Conservation (phyloP, 176 grass and related monocot species). For the Elaeis guineensis region DNA sequence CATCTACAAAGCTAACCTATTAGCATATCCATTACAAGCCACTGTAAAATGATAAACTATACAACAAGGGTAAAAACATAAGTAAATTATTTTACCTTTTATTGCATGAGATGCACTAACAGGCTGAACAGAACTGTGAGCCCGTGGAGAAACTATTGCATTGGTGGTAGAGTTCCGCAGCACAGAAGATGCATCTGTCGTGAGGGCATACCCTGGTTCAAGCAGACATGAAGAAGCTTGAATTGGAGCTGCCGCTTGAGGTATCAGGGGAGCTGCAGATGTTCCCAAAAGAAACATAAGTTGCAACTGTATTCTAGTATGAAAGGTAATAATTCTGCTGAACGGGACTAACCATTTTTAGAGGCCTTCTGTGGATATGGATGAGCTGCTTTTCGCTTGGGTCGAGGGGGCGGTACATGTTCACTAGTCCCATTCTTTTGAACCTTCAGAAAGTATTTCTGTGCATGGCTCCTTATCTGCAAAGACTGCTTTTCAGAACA, state of each 20-base stretch:
- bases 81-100: conserved; percentile 22
- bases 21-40: background rate
- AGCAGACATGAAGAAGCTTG: conserved; percentile 32
- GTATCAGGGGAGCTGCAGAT: conserved; percentile 8
- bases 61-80: conserved; percentile 1
- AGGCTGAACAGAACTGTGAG: conserved; percentile 20
- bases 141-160: conserved; percentile 26
- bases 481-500: no score
- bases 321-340: background rate
- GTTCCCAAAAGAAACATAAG: background rate
- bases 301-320: conserved; percentile 1
- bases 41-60: conserved; percentile 1
- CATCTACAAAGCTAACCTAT: conserved; percentile 3
- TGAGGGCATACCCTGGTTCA: conserved; percentile 30
- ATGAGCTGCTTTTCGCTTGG: conserved; percentile 25
- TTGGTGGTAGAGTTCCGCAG: conserved; percentile 22
- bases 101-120: conserved; percentile 24
- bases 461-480: conserved; percentile 30
- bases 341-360: conserved; percentile 15
- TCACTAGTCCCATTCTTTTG: conserved; percentile 23
- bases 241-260: conserved; percentile 20
- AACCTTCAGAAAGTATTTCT: conserved; percentile 28
- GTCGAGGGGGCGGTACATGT: conserved; percentile 23
- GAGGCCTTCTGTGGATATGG: conserved; percentile 23
- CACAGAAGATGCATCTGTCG: conserved; percentile 25